Conservation (phyloP, 2,329 filamentous ascomycete species). For the Emericellopsis cladophorae region DNA sequence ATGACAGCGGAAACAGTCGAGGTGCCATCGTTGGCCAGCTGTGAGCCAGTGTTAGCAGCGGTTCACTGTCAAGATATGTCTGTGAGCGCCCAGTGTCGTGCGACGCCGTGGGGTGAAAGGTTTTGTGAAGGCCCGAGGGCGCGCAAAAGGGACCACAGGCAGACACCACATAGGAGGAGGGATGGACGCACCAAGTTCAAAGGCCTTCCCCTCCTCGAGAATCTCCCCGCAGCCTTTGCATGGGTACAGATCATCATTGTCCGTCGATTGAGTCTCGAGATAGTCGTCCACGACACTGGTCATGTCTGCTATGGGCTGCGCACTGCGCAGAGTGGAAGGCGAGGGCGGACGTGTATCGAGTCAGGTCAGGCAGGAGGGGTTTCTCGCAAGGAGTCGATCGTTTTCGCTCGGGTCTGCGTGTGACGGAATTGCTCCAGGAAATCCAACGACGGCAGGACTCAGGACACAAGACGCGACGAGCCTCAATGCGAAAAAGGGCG, state of each 20-base stretch:
- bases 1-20: conserved; percentile 97
- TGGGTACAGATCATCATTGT: conserved; percentile 72
- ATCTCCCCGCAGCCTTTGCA: conserved; percentile 97
- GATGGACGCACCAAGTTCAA: conserved; percentile 68
- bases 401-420: too few species aligned
- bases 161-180: too few species aligned
- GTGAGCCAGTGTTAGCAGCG: conserved; percentile 4
- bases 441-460: too few species aligned
- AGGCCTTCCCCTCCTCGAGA: conserved; percentile 95
- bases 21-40: conserved; percentile 97
- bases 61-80: too few species aligned
- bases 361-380: not conserved
- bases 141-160: not conserved
- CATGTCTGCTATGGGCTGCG: conserved; percentile 18
- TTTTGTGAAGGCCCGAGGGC: not conserved
- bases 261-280: conserved; percentile 48
- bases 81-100: conserved; percentile 11
- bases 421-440: too few species aligned
- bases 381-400: conserved; percentile 1
- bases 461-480: too few species aligned
- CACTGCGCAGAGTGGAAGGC: not conserved
- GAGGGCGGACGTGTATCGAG: not conserved
- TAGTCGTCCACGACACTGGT: conserved; percentile 45
- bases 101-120: not conserved
- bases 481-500: too few species aligned